Percentiles rank a stretch among this genome's conserved stretches.
phyloP scores from a whole-genome alignment of 2,329 filamentous ascomycete species.

The Pestalotiopsis sp. region DNA sequence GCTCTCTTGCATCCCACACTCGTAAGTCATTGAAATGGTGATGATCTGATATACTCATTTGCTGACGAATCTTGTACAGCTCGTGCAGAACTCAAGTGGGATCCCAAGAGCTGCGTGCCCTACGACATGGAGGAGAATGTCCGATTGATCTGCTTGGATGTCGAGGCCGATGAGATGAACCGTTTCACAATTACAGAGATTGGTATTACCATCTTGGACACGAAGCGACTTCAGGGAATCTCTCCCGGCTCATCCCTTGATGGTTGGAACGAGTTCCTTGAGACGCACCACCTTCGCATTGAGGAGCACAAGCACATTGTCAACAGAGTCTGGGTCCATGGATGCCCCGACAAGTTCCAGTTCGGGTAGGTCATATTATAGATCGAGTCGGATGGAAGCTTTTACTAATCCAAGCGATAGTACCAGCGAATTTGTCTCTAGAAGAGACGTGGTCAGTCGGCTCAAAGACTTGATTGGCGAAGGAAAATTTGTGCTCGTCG shows the following conservation, averaged over 20 bases:
- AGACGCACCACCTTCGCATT: conserved; percentile 76
- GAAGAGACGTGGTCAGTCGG: conserved; percentile 33
- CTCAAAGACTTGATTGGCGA: conserved; percentile 41
- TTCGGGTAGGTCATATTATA: conserved; percentile 64
- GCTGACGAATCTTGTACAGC: neutral
- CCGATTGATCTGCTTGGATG: conserved; percentile 78
- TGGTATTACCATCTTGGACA: conserved; percentile 82
- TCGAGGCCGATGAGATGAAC: conserved; percentile 77
- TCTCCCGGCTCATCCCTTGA: conserved; percentile 63
- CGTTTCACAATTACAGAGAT: conserved; percentile 78
- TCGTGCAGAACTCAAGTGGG: neutral
- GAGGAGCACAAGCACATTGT: conserved; percentile 65
- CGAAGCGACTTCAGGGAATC: conserved; percentile 51
- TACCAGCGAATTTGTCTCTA: conserved; percentile 41
- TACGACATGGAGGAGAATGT: conserved; percentile 54
- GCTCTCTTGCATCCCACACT: neutral
- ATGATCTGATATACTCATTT: neutral
- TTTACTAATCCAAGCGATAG: conserved; percentile 31
- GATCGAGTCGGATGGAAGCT: neutral
- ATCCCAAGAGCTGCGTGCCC: conserved; percentile 37
- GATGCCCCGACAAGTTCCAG: conserved; percentile 73
- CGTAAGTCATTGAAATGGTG: conserved; percentile 15
- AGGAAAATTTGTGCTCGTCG: conserved; percentile 70
- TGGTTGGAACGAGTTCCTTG: conserved; percentile 70
- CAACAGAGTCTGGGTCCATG: conserved; percentile 71